Conservation (phyloP, 768 basidiomycete species). For the Chiua virens region DNA sequence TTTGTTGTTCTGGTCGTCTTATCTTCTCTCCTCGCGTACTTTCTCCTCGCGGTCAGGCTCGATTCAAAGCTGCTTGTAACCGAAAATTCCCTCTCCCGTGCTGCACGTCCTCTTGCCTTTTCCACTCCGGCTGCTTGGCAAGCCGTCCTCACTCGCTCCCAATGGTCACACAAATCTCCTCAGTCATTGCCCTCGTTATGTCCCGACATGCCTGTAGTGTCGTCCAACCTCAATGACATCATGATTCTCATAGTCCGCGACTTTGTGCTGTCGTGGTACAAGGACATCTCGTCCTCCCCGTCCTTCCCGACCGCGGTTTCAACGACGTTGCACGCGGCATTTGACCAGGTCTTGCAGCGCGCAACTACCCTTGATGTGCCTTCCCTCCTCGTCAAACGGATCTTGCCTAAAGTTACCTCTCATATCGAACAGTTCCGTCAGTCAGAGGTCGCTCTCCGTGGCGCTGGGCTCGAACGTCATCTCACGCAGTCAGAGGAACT, state of each 20-base stretch:
- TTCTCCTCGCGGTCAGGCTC: constrained; percentile 58
- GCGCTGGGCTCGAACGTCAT: constrained; percentile 76
- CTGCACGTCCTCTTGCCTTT: constrained; percentile 78
- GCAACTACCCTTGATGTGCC: constrained; percentile 66
- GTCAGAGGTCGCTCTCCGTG: constrained; percentile 83
- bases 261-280: constrained; percentile 91
- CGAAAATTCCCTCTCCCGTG: constrained; percentile 45
- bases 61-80: constrained; percentile 43
- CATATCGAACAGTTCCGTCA: constrained; percentile 91
- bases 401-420: constrained; percentile 84
- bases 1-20: constrained; percentile 49
- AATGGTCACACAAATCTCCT: constrained; percentile 78
- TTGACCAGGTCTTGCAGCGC: constrained; percentile 58
- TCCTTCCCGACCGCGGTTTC: constrained; percentile 89
- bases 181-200: constrained; percentile 67
- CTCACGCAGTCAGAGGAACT: constrained; percentile 89
- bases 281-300: constrained; percentile 78
- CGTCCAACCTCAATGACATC: constrained; percentile 74
- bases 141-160: constrained; percentile 82
- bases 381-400: constrained; percentile 73
- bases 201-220: constrained; percentile 63
- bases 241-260: constrained; percentile 80
- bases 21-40: constrained; percentile 50
- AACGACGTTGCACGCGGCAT: constrained; percentile 61
- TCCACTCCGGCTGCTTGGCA: constrained; percentile 96